A percentile compares a stretch with the other conserved stretches of the same genome.
These are phyloP conservation scores for Gynostemma pentaphyllum DNA, from an alignment of 306 rosid species.

Conservation along the genomic window DNA sequence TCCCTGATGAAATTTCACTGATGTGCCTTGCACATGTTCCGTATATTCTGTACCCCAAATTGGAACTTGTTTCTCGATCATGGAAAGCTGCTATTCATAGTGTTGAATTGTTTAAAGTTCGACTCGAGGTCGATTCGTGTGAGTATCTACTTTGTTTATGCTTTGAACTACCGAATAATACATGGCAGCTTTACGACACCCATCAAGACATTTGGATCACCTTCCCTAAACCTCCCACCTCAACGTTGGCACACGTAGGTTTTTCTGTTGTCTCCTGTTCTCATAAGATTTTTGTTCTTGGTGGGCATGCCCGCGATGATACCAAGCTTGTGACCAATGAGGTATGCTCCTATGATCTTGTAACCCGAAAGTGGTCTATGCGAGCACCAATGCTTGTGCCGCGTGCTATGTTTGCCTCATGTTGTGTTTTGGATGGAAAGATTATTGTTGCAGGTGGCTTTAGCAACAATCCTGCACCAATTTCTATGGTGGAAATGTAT, in stretches of 20 bases:
- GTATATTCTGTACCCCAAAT: conserved; percentile 60
- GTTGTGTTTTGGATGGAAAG: too few species aligned
- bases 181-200: conserved; percentile 91
- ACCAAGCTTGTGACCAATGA: conserved; percentile 81
- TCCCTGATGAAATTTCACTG: conserved; percentile 80
- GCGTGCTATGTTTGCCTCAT: too few species aligned
- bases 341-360: conserved; percentile 89
- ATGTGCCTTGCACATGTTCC: conserved; percentile 93
- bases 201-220: conserved; percentile 78
- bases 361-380: conserved; percentile 66
- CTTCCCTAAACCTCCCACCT: conserved; percentile 88
- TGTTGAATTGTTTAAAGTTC: conserved; percentile 60
- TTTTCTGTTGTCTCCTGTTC: conserved; percentile 69
- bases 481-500: conserved; percentile 80
- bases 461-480: too few species aligned
- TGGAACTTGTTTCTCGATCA: conserved; percentile 77
- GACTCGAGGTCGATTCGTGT: conserved; percentile 61
- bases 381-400: too few species aligned
- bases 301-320: conserved; percentile 94
- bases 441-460: too few species aligned
- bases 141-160: conserved; percentile 73
- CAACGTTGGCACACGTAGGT: conserved; percentile 57
- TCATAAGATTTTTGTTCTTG: conserved; percentile 83
- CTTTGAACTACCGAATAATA: conserved; percentile 77
- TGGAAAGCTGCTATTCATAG: conserved; percentile 81